Conservation (phyloP, 2,329 filamentous ascomycete species). For the Aspergillus pseudotamarii region DNA sequence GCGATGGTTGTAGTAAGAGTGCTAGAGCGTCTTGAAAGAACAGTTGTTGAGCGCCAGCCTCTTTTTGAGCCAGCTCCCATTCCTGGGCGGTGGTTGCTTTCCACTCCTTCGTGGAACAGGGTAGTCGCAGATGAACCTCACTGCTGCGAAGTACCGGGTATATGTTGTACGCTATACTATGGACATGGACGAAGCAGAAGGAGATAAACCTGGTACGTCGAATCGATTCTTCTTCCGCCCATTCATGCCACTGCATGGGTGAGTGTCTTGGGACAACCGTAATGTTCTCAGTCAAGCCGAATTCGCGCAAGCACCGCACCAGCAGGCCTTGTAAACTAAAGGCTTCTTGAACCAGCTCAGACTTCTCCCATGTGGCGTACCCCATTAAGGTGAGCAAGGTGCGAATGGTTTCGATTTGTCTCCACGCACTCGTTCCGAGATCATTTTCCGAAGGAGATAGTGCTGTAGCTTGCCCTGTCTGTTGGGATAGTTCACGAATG, state of each 20-base stretch:
- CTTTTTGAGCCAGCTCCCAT: slow-evolving; percentile 35
- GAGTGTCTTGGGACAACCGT: slow-evolving; percentile 25
- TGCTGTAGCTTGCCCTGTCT: slow-evolving; percentile 13
- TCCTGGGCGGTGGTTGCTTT: slow-evolving; percentile 33
- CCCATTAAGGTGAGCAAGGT: slow-evolving; percentile 36
- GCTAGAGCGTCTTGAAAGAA: slow-evolving; percentile 40
- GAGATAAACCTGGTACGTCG: slow-evolving; percentile 42
- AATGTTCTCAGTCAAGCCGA: slow-evolving; percentile 30
- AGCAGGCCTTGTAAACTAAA: slow-evolving; percentile 35
- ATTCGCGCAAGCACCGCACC: slow-evolving; percentile 33
- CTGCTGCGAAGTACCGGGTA: slow-evolving; percentile 41
- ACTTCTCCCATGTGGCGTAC: slow-evolving; percentile 36
- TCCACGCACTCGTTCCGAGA: slow-evolving; percentile 21
- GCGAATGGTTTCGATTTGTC: slow-evolving; percentile 34
- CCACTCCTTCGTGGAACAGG: slow-evolving; percentile 43
- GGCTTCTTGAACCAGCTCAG: slow-evolving; percentile 36
- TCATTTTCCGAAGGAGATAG: slow-evolving; percentile 15
- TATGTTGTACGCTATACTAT: slow-evolving; percentile 43
- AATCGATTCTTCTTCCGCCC: slow-evolving; percentile 39
- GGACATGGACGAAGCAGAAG: slow-evolving; percentile 43
- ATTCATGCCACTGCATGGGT: slow-evolving; percentile 37
- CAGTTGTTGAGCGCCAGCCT: slow-evolving; percentile 31
- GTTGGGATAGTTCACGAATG: slow-evolving; percentile 19
- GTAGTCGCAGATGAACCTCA: slow-evolving; percentile 40
- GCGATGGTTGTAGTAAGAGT: slow-evolving; percentile 34